Conservation (phyloP, 148 eudicot species). For the Fagopyrum homotropicum region DNA sequence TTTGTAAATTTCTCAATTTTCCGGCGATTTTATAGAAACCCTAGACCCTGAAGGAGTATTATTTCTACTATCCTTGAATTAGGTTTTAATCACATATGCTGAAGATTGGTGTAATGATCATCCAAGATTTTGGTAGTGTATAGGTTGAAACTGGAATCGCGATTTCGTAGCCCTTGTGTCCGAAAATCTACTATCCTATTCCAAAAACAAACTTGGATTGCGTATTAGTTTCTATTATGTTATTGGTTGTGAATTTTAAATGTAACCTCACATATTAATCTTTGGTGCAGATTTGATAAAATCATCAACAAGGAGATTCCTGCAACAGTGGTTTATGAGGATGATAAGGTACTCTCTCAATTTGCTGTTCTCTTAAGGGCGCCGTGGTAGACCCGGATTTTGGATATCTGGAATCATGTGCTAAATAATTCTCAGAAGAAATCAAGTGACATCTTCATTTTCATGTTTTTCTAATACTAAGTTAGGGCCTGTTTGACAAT, state of each 20-base stretch:
- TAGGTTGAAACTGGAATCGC: not conserved
- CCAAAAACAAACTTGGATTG: not conserved
- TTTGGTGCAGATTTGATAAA: conserved; percentile 81
- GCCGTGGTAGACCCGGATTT: too few species aligned
- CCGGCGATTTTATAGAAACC: not conserved
- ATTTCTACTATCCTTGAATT: not conserved
- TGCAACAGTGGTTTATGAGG: conserved; percentile 75
- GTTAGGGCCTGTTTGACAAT: not conserved
- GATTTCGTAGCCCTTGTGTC: not conserved
- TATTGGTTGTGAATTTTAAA: not conserved
- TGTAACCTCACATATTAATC: not conserved
- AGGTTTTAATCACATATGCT: too few species aligned
- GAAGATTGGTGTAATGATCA: not conserved
- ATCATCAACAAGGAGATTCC: conserved; percentile 93
- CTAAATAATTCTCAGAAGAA: not conserved
- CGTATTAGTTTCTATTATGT: not conserved
- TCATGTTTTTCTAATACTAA: not conserved
- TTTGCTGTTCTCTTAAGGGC: not conserved
- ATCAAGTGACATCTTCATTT: not conserved
- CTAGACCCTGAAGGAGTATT: not conserved
- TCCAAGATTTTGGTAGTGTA: not conserved
- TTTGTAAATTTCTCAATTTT: not conserved
- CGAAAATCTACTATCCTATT: not conserved
- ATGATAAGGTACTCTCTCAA: conserved; percentile 51
- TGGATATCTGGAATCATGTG: not conserved